phyloP scores from a whole-genome alignment of 768 basidiomycete genomes.

The Russula compacta region DNA sequence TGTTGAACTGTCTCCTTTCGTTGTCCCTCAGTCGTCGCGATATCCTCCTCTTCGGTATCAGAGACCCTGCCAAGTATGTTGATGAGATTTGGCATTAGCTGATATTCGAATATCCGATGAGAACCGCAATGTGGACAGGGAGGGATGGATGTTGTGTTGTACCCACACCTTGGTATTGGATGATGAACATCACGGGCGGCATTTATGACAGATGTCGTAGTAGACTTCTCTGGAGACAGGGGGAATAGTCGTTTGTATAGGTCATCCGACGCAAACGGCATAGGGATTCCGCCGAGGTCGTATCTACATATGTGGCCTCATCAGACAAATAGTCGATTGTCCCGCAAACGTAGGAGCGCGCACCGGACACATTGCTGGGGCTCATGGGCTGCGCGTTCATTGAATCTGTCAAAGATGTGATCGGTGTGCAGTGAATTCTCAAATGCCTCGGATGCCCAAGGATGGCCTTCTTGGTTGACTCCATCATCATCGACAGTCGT shows the following conservation, averaged over 20 bases:
- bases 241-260: slow-evolving; percentile 73
- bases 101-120: slow-evolving; percentile 78
- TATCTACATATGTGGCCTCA: slow-evolving; percentile 43
- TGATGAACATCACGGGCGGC: slow-evolving; percentile 48
- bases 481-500: slow-evolving; percentile 33
- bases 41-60: slow-evolving; percentile 22
- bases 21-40: slow-evolving; percentile 50
- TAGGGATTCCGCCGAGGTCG: slow-evolving; percentile 74
- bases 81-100: slow-evolving; percentile 92
- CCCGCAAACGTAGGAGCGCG: slow-evolving; percentile 22
- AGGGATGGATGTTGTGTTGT: slow-evolving; percentile 46
- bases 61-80: slow-evolving; percentile 47
- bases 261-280: slow-evolving; percentile 76
- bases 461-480: slow-evolving; percentile 36
- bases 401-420: slow-evolving; percentile 80
- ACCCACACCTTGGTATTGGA: slow-evolving; percentile 38
- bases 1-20: slow-evolving; percentile 52
- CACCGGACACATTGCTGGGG: slow-evolving; percentile 85
- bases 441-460: slow-evolving; percentile 66
- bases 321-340: neutral
- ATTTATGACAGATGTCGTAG: slow-evolving; percentile 47
- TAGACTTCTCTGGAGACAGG: slow-evolving; percentile 31
- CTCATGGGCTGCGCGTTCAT: slow-evolving; percentile 56
- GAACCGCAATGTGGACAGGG: slow-evolving; percentile 59
- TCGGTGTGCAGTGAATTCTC: slow-evolving; percentile 77